Evolutionary conservation across 176 grass and related monocot genomes (phyloP), one percentile per base, ranked within the genome.

Genomic region (Oryza longistaminata): DNA sequence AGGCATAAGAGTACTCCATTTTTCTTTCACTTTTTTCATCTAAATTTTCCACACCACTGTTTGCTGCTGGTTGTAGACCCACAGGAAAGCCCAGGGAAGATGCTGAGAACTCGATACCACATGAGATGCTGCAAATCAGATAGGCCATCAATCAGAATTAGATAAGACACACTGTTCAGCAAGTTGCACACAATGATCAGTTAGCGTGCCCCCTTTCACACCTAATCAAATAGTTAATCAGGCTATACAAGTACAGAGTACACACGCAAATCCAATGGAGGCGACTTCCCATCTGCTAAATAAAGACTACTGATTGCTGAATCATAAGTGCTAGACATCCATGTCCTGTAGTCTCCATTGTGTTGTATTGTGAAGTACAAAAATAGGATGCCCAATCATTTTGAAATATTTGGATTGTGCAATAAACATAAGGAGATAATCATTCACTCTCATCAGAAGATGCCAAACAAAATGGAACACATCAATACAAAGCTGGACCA

Each of bases 351-450:
- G 19, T 31, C 43, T 80, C 64, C 22, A 11, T 19, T 17, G 21
- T 49, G 64, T 68, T 68, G 43, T 13, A 68, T 9, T 67, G 40
- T 40, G 48, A 17, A 49, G 62, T 67, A 8, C 24, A 49, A 68
- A 10, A 49, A 26, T 49, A 49, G 44, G 62, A 80, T 39, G 61
- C 62, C 62, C 67, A 15, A 79, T 66, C 62, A 66, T 48, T 79
- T 10, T 33, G 42, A 79, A 79, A 33, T 79, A 25, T 48, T 66
- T 46, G 24, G 3, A 31, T 42, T 31, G 27, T 17, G 24, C 66
- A 21, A 24, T 17, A 66, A 46, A 11, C 22, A 79, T 45, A 49
- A 80, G 64, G 48, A 80, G 26, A 44, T 44, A 44, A 44, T 44
- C 7, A 2, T 44, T 44, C 42, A 44, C 42, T 10, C 25, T 50